Evolutionary conservation across 495 filamentous ascomycete species (phyloP).

Genomic region (Xylaria acuta): DNA sequence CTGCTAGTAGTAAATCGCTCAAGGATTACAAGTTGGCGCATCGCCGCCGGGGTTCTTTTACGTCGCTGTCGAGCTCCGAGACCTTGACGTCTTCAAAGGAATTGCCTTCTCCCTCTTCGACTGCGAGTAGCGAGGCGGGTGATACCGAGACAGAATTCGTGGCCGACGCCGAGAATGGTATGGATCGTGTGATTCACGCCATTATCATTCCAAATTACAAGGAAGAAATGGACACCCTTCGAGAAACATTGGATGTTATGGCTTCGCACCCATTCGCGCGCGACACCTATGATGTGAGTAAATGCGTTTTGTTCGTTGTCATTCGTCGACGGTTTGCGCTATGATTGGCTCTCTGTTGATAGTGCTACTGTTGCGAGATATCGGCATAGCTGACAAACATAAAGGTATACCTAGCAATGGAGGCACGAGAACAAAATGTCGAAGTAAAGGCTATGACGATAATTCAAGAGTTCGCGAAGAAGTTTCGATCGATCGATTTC

Average conservation of each 20-base stretch:
- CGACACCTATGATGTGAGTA: slow-evolving; percentile 69
- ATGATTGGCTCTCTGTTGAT: not conserved
- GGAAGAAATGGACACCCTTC: slow-evolving; percentile 68
- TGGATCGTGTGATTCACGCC: slow-evolving; percentile 61
- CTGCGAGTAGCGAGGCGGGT: slow-evolving; percentile 55
- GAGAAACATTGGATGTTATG: slow-evolving; percentile 69
- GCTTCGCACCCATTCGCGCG: slow-evolving; percentile 68
- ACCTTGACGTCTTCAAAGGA: slow-evolving; percentile 56
- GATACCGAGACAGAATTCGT: slow-evolving; percentile 51
- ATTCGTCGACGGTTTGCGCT: not conserved
- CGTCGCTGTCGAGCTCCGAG: slow-evolving; percentile 58
- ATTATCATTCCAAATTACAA: slow-evolving; percentile 75
- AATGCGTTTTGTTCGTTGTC: not conserved
- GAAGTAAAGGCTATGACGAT: slow-evolving; percentile 61
- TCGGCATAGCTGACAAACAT: slow-evolving; percentile 26
- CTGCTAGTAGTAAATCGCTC: slow-evolving; percentile 46
- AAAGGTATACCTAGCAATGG: slow-evolving; percentile 76
- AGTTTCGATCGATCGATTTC: slow-evolving; percentile 64
- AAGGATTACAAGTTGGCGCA: slow-evolving; percentile 51
- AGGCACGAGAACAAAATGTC: slow-evolving; percentile 62
- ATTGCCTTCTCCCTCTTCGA: slow-evolving; percentile 45
- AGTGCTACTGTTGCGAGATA: not conserved
- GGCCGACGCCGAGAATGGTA: slow-evolving; percentile 44
- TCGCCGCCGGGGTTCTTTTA: slow-evolving; percentile 56
- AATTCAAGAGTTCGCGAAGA: slow-evolving; percentile 60